Evolutionary conservation across 345 rosid species (phyloP), one percentile per base, ranked within the genome.

Genomic region (Lepidium aucheri): DNA sequence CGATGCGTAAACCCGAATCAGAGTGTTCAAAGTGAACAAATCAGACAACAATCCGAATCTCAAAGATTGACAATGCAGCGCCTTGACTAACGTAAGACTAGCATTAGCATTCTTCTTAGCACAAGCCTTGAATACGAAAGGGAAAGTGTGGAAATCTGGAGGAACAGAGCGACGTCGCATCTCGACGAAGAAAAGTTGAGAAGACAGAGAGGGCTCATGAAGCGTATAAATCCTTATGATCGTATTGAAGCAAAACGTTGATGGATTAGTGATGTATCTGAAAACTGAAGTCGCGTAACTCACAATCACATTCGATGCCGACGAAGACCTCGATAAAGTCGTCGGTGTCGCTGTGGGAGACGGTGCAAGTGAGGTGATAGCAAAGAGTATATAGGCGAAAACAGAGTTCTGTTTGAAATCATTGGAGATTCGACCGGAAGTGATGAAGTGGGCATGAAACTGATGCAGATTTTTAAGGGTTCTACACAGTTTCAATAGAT

Each of bases 91-190:
- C 0, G 78, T 49, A 59, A 58, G 47, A 54, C 50, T 47, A 28
- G 17, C 33, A 2, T n/a, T 47, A 28, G 17, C 22, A 20, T 78
- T 49, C 5, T 74, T 65, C 8, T 82, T 84, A 2, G 81, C 79
- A 62, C 82, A 85, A 43, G 89, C 86, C 55, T 80, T 84, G 74
- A 89, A 81, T 41, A 74, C 80, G 65, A 85, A 87, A 18, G 96
- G 89, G 79, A 82, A 79, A 0, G 91, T 76, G 68, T 85, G 74
- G 55, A 76, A 84, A 53, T 89, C 96, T 2, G 83, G 87, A 40
- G 78, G 77, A 59, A 85, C 53, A 12, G 87, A 80, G 7, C 71
- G 24, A 32, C 84, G 77, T 7, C 80, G 82, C 94, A 89, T 87
- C 45, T 77, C 67, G 24, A 68, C 42, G 55, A 87, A 87, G 66